Percentiles rank a stretch among this genome's conserved stretches.
Conservation (phyloP, 2,329 filamentous ascomycete species). For the Torrubiellomyces zombiae region DNA sequence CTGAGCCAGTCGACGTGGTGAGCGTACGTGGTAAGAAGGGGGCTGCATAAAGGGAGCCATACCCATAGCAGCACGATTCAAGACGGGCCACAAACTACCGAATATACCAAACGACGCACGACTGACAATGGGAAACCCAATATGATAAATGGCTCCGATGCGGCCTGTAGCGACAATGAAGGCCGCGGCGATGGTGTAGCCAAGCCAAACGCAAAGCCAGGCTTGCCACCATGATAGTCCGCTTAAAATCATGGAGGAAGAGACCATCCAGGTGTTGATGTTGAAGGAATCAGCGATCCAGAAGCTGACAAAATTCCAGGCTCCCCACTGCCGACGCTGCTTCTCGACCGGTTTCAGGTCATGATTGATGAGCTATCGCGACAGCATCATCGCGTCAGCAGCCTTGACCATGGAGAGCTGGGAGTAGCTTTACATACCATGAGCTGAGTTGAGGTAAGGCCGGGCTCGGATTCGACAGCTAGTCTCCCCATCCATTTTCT, state of each 20-base stretch:
- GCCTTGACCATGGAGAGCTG: slow-evolving; percentile 1
- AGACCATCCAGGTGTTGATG: slow-evolving; percentile 92
- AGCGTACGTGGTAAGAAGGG: background rate
- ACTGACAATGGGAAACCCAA: slow-evolving; percentile 70
- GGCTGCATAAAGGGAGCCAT: slow-evolving; percentile 7
- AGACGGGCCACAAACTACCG: slow-evolving; percentile 76
- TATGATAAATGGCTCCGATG: slow-evolving; percentile 76
- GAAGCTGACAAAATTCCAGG: slow-evolving; percentile 79
- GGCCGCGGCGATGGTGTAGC: slow-evolving; percentile 58
- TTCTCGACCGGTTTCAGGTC: slow-evolving; percentile 71
- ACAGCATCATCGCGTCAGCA: background rate
- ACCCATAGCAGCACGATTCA: slow-evolving; percentile 73
- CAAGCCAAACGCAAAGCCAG: slow-evolving; percentile 76
- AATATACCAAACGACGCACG: slow-evolving; percentile 75
- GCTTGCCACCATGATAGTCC: slow-evolving; percentile 87
- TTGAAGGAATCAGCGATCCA: slow-evolving; percentile 79
- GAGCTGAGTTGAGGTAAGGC: slow-evolving; percentile 60
- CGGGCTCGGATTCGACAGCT: slow-evolving; percentile 58
- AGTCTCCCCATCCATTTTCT: slow-evolving; percentile 38
- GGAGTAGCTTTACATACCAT: slow-evolving; percentile 38
- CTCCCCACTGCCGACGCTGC: slow-evolving; percentile 63
- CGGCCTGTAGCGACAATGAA: slow-evolving; percentile 68
- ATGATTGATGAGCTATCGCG: slow-evolving; percentile 53
- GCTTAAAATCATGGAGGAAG: slow-evolving; percentile 60
- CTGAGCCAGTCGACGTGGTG: slow-evolving; percentile 15